Conservation (phyloP, 139 green algal genomes). For the Chlorella sp. region DNA sequence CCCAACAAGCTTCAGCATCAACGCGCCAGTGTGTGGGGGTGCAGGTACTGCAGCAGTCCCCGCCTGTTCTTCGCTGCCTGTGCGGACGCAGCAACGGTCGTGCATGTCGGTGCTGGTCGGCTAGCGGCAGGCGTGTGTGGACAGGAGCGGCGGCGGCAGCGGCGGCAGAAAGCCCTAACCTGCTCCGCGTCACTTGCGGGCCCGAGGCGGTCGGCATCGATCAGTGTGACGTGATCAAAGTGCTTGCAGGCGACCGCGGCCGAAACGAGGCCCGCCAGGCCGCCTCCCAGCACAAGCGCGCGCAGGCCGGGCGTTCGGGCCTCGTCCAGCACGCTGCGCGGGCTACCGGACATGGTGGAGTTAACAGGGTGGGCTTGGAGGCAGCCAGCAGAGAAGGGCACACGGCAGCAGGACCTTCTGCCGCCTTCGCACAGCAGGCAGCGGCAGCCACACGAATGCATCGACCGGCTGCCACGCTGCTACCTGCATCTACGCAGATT, state of each 20-base stretch:
- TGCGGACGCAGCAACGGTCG: too few species aligned
- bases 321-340: neutral
- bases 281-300: constrained; percentile 21
- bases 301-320: too few species aligned
- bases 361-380: too few species aligned
- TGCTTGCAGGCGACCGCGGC: constrained; percentile 11
- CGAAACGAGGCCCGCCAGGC: constrained; percentile 19
- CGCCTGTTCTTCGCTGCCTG: constrained; percentile 4
- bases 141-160: neutral
- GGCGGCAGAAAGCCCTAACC: neutral
- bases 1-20: too few species aligned
- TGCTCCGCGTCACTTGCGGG: neutral
- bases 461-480: too few species aligned
- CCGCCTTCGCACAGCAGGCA: too few species aligned
- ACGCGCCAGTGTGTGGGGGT: constrained; percentile 41
- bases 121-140: neutral
- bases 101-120: too few species aligned
- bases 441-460: too few species aligned
- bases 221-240: neutral
- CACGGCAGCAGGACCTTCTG: neutral
- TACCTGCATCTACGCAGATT: too few species aligned
- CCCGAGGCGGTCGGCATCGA: constrained; percentile 26
- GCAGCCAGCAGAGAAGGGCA: too few species aligned
- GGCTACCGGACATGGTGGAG: neutral
- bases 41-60: constrained; percentile 31